Evolutionary conservation across 192 early-diverging fungal species (phyloP), one percentile per base, ranked within the genome.

Genomic region (Podila horticola): DNA sequence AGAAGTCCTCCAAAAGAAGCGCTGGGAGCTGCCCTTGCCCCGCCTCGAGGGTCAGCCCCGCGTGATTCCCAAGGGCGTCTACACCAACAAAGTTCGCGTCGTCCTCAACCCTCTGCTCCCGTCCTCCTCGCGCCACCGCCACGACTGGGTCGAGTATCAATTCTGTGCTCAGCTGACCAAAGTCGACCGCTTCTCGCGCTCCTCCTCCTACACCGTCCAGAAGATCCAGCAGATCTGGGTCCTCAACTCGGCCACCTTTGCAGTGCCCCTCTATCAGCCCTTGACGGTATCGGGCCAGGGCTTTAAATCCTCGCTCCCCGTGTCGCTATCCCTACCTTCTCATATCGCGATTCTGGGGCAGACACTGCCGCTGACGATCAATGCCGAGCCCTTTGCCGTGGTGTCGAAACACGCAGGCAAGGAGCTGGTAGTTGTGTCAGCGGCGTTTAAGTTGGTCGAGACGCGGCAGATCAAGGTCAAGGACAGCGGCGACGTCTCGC

Each of bases 91-190:
- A 2, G 24, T 71, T 29, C 17, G 48, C 20, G 10, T 50, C 22
- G 38, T 31, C 45, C 49, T 71, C 30, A 61, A 64, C 19, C 71
- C 62, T 17, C 49, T 58, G 36, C 57, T 62, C 52, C 71, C 63
- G 11, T 72, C 71, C 2, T 72, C 71, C 8, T 26, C 38, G 1
- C 24, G 11, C 9, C 15, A 65, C 28, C 62, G 63, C 2, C 30
- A 11, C 13, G 71, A 63, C 17, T 65, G 55, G 71, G 17, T 72
- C 62, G 22, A 29, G 6, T 72, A 72, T 26, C 33, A 17, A 2
- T 65, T 72, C 22, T 33, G 30, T 12, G 71, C 71, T 1, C 29
- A 8, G 4, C 58, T 72, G 26, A 22, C 24, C 13, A 72, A 72
- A 26, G 10, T n/a, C 1, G 10, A 19, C 19, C 11, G 50, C 7